Base-by-base conservation (phyloP, 345 rosid species). In the Firmiana major region DNA sequence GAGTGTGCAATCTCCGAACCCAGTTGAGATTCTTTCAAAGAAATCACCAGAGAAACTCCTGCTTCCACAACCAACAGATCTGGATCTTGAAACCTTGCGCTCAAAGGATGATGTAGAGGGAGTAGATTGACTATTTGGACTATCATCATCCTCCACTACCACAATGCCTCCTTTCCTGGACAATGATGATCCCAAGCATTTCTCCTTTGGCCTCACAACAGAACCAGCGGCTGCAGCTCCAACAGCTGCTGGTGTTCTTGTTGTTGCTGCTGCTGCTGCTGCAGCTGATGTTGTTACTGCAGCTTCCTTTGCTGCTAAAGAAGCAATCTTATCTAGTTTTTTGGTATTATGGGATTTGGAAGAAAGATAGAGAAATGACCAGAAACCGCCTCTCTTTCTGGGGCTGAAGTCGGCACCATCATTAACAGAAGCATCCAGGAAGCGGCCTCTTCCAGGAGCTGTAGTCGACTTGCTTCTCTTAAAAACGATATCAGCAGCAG, bases 11-110 rank as follows among this genome's bases (percentile, higher is more conserved):
- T 96, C 99, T 7, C 99, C 99, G 69, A 96, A 90, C 74, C 99
- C 99, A 34, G 93, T 96, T 2, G 99, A 94, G 77, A 96, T 90
- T 85, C 97, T 92, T 81, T 91, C 99, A 28, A 96, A 94, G 85
- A 96, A 96, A 71, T 96, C 99, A 8, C 98, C 98, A 0, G 98
- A 93, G 79, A 96, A 96, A 84, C 99, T 96, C 83, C 97, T 78
- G 90, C 97, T 93, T 42, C 99, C 99, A 63, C 99, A 96, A 9
- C 99, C 99, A 7, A 92, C 97, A 72, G 99, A 96, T 89, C 99
- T 92, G 78, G 99, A 96, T 85, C 99, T 90, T n/a, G 99, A 91
- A 9, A 96, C 99, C 76, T 94, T 94, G 55, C 97, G 86, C 75
- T 91, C 97, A 48, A 92, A 87, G 6, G 94, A 90, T 0, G 97